Base-by-base conservation (phyloP, 1,139 yeast species). In the Kodamaea suecica region DNA sequence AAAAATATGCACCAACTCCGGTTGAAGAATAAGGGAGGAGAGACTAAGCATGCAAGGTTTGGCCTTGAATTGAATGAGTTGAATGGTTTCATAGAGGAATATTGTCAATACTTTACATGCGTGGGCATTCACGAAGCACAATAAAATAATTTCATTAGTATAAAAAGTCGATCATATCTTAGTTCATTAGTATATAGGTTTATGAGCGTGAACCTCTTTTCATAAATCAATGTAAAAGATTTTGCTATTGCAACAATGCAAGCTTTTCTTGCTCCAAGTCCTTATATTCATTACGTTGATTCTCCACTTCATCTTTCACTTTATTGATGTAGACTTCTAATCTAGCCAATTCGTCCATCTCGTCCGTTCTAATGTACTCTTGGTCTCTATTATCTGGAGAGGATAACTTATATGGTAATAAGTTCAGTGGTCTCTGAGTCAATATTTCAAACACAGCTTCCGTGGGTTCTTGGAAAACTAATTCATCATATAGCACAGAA, bases 401-500 rank as follows among this genome's bases (percentile, higher is more conserved):
- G 2, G 73, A 51, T 38, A 78, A 69, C 41, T 70, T 71, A 35
- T 78, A 74, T 1, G 95, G 94, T 30, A 88, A 61, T 36, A 83
- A 52, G 34, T 86, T 84, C 20, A 87, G 82, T 2, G 97, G 95
- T 40, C 75, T 72, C 30, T 73, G 62, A 7, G 96, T 86, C 49
- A 92, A 69, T 5, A 80, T 64, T 45, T 84, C 86, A 59, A 92
- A 90, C 59, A 88, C 78, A 19, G 74, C 73, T 49, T 92, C 97
- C 2, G 97, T 88, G 2, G 99, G 99, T 55, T 92, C 99, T 54
- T 85, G 88, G 53, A 94, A 92, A 8, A 92, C 96, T 25, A 92
- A 66, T 56, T 92, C 98, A 53, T 92, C 98, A 53, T 84, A 92
- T 30, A 83, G 67, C 4, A 84, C 76, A 30, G 92, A 78, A 48